These are phyloP conservation scores for Mycena crocata DNA, from an alignment of 768 basidiomycete genomes.

Conservation along the genomic window DNA sequence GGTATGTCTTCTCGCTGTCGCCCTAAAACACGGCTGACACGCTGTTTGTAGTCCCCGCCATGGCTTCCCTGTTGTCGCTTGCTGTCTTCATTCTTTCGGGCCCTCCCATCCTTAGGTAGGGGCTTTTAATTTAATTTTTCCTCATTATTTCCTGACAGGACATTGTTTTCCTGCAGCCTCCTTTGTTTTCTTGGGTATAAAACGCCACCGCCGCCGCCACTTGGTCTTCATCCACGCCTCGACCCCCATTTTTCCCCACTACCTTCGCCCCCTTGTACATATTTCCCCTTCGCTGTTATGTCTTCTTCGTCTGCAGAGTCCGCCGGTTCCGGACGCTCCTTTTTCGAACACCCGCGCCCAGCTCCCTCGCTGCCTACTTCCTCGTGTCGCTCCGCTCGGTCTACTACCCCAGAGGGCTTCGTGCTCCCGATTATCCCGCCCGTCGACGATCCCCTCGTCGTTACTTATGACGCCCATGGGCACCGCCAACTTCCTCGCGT, in stretches of 20 bases:
- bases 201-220: neutral
- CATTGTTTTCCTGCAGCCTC: neutral
- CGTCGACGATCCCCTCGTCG: neutral
- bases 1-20: neutral
- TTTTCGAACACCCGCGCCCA: neutral
- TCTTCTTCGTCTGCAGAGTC: neutral
- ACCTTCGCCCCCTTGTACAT: neutral
- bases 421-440: neutral
- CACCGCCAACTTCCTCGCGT: neutral
- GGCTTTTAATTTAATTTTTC: too few relatives aligned
- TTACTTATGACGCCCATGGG: neutral
- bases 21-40: neutral
- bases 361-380: neutral
- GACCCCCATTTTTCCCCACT: neutral
- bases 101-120: too few relatives aligned
- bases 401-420: neutral
- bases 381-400: neutral
- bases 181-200: neutral
- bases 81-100: neutral
- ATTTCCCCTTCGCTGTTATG: neutral
- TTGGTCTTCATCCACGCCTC: neutral
- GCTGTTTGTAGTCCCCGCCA: too few relatives aligned
- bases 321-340: neutral
- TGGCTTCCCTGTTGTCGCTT: neutral
- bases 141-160: neutral